Conservation (phyloP, 768 basidiomycete species). For the Chlorophyllum brunneum region DNA sequence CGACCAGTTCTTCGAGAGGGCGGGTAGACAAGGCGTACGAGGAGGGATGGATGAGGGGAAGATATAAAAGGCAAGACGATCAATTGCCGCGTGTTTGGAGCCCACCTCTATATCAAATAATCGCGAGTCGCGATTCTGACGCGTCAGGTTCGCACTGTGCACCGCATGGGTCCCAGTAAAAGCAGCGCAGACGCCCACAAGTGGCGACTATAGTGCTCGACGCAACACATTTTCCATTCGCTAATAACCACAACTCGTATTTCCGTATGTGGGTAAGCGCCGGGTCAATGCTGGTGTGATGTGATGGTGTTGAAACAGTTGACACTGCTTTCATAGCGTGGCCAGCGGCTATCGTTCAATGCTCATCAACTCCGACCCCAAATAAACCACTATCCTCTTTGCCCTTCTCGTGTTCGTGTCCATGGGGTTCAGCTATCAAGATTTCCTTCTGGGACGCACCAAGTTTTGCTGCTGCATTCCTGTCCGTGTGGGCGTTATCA, state of each 20-base stretch:
- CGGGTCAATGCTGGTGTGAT: not conserved
- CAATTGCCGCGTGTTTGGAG: constrained; percentile 9
- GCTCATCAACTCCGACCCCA: not conserved
- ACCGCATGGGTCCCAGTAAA: too few relatives aligned
- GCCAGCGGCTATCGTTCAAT: not conserved
- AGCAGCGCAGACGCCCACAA: too few relatives aligned
- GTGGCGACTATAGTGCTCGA: too few relatives aligned
- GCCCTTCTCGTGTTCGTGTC: not conserved
- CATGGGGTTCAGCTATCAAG: constrained; percentile 43
- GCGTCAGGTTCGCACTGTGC: too few relatives aligned
- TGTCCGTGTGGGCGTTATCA: constrained; percentile 55
- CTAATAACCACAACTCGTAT: not conserved
- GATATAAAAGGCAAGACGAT: constrained; percentile 13
- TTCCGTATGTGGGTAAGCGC: not conserved
- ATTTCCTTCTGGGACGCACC: constrained; percentile 44
- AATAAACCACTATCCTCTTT: not conserved
- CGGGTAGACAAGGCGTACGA: not conserved
- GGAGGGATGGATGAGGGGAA: not conserved
- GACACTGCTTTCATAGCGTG: constrained; percentile 10
- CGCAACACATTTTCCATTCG: too few relatives aligned
- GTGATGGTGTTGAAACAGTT: constrained; percentile 3
- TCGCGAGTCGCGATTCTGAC: not conserved
- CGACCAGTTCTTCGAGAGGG: not conserved
- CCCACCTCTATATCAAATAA: constrained; percentile 11
- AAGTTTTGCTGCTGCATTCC: constrained; percentile 64